These are phyloP conservation scores for Akanthomyces muscarius DNA, from an alignment of 2,329 filamentous ascomycete species.

Conservation along the genomic window DNA sequence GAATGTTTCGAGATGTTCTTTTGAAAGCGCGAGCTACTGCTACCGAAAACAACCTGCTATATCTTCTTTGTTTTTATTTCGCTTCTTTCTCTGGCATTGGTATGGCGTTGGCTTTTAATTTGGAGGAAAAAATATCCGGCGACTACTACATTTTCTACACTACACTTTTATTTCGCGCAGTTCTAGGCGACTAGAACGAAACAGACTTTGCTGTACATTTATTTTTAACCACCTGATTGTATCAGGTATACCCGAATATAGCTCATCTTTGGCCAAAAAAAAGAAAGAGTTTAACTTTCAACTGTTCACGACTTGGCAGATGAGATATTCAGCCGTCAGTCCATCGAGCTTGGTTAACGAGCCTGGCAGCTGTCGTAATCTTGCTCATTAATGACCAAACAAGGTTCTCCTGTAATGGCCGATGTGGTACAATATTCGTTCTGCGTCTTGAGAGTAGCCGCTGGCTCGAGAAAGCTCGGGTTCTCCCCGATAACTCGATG, in stretches of 20 bases:
- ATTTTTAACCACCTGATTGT: background rate
- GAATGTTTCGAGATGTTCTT: background rate
- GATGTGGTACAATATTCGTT: too few relatives aligned
- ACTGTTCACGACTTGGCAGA: too few relatives aligned
- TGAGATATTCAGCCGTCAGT: background rate
- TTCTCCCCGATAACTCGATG: too few relatives aligned
- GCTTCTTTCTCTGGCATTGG: constrained; percentile 6
- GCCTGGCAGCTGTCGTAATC: too few relatives aligned
- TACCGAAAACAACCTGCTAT: background rate
- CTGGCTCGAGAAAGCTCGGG: too few relatives aligned
- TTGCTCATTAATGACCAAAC: too few relatives aligned
- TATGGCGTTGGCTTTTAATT: constrained; percentile 1
- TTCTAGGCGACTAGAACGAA: background rate
- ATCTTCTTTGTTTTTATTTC: constrained; percentile 3
- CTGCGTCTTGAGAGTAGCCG: too few relatives aligned
- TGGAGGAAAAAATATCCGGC: background rate
- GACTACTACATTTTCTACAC: background rate
- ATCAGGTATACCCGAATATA: background rate
- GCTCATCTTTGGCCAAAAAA: background rate
- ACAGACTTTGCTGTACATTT: background rate
- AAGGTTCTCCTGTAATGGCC: too few relatives aligned
- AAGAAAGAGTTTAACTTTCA: too few relatives aligned
- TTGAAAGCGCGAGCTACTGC: background rate
- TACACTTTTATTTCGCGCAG: background rate
- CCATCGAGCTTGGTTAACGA: too few relatives aligned